Evolutionary conservation across 352 stramenopile genomes (phyloP).

Genomic region (Phytophthora kernoviae): DNA sequence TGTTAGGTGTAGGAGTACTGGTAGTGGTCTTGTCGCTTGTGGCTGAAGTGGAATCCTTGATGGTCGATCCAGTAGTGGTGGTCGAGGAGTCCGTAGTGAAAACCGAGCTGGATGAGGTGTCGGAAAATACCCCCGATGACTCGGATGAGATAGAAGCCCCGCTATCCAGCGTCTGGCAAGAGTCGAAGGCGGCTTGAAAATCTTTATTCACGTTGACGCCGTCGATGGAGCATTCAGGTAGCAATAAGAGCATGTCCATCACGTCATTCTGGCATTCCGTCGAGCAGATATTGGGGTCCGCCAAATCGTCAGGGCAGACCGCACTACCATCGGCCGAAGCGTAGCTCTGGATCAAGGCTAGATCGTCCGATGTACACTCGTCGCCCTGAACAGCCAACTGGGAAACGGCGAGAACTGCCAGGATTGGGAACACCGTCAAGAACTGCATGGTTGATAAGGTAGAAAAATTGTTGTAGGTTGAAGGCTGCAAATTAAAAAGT

Average conservation of each 20-base stretch:
- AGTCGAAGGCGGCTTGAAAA: conserved; percentile 17
- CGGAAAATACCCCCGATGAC: conserved; percentile 6
- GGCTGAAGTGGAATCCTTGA: conserved; percentile 8
- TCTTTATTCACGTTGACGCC: conserved; percentile 27
- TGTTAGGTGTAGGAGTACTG: conserved; percentile 1
- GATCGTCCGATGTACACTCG: conserved; percentile 26
- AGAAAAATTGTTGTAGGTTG: conserved; percentile 7
- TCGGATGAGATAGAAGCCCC: not conserved
- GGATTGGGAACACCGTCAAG: too few species aligned
- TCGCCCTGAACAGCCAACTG: not conserved
- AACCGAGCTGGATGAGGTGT: conserved; percentile 6
- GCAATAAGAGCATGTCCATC: conserved; percentile 8
- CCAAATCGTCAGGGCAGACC: conserved; percentile 16
- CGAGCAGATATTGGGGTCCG: conserved; percentile 18
- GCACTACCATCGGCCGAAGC: conserved; percentile 9
- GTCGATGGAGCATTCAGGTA: conserved; percentile 30
- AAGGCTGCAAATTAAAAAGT: conserved; percentile 8
- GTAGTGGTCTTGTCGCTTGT: conserved; percentile 23
- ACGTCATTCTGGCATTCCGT: conserved; percentile 24
- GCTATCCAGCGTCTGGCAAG: conserved; percentile 6
- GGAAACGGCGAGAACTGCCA: too few species aligned
- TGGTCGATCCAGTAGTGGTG: conserved; percentile 4
- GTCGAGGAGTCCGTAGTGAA: conserved; percentile 17
- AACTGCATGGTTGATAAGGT: conserved; percentile 22
- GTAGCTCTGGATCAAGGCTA: conserved; percentile 21